Percentiles rank a stretch among this genome's conserved stretches.
Evolutionary conservation across 306 rosid genomes (phyloP).

Genomic region (Cajanus cajan): DNA sequence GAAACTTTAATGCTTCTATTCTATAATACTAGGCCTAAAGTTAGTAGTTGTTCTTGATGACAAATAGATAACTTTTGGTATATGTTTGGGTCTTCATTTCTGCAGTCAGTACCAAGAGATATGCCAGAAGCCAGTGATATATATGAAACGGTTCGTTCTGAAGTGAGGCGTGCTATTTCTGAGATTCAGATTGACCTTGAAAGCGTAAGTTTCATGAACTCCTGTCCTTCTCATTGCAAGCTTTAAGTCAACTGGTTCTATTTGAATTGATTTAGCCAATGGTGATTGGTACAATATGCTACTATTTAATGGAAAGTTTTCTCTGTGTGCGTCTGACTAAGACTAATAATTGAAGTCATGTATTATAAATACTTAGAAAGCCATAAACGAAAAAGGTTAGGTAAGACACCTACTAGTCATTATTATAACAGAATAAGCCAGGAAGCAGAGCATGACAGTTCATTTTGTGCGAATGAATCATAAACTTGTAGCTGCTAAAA

Average conservation of each 20-base stretch:
- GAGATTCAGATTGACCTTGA: constrained; percentile 84
- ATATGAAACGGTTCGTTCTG: constrained; percentile 81
- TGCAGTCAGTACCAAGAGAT: constrained; percentile 53
- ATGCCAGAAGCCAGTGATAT: constrained; percentile 50
- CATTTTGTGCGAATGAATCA: constrained; percentile 7
- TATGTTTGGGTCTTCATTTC: constrained; percentile 12
- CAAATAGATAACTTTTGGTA: not conserved
- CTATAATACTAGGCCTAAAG: not conserved
- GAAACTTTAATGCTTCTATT: constrained; percentile 18
- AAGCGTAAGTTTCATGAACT: constrained; percentile 52
- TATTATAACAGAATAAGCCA: not conserved
- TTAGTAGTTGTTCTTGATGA: not conserved
- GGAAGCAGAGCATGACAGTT: not conserved
- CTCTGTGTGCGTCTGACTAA: not conserved
- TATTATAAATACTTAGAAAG: not conserved
- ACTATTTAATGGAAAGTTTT: not conserved
- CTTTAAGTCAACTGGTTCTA: not conserved
- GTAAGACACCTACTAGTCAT: not conserved
- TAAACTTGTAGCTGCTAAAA: not conserved
- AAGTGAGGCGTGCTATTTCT: constrained; percentile 86
- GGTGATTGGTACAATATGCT: not conserved
- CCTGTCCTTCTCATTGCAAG: not conserved
- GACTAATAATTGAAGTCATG: not conserved
- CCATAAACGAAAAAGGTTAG: not conserved
- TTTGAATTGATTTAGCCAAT: constrained; percentile 17